Evolutionary conservation across 2,329 filamentous ascomycete genomes (phyloP).

Genomic region (Monosporascus cannonballus): DNA sequence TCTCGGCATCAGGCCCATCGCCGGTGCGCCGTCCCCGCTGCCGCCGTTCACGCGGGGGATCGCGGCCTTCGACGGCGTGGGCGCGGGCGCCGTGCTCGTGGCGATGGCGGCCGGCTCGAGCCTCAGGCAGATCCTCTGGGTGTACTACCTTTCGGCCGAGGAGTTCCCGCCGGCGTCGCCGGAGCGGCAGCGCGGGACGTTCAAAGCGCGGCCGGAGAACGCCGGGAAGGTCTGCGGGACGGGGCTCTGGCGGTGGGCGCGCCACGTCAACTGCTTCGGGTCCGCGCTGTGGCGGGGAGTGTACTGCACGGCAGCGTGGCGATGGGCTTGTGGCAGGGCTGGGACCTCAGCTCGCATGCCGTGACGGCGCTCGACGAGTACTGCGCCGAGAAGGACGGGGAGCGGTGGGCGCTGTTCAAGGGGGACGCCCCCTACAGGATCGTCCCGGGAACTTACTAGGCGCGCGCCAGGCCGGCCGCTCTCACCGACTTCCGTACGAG

Average conservation of each 20-base stretch:
- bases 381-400: constrained; percentile 29
- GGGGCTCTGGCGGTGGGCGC: constrained; percentile 32
- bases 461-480: background rate
- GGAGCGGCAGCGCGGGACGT: constrained; percentile 47
- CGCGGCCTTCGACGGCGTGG: constrained; percentile 31
- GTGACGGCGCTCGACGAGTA: constrained; percentile 30
- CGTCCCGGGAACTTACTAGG: constrained; percentile 31
- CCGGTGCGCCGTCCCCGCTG: constrained; percentile 31
- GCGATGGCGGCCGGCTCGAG: constrained; percentile 45
- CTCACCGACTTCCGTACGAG: too few species aligned
- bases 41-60: constrained; percentile 8
- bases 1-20: constrained; percentile 37
- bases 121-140: constrained; percentile 53
- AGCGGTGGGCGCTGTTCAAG: constrained; percentile 34
- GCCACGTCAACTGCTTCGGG: constrained; percentile 36
- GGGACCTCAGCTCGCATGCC: constrained; percentile 25
- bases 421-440: constrained; percentile 29
- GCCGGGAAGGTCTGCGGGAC: constrained; percentile 31
- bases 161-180: constrained; percentile 40
- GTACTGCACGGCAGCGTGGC: constrained; percentile 23
- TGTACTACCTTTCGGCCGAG: constrained; percentile 39
- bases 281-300: constrained; percentile 26
- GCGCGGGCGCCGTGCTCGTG: constrained; percentile 43
- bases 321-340: constrained; percentile 23
- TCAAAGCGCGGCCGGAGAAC: constrained; percentile 32